Percentiles rank a stretch among this genome's conserved stretches.
These are phyloP conservation scores for Zoysia matrella DNA, from an alignment of 202 grass and related monocot species.

Conservation along the genomic window DNA sequence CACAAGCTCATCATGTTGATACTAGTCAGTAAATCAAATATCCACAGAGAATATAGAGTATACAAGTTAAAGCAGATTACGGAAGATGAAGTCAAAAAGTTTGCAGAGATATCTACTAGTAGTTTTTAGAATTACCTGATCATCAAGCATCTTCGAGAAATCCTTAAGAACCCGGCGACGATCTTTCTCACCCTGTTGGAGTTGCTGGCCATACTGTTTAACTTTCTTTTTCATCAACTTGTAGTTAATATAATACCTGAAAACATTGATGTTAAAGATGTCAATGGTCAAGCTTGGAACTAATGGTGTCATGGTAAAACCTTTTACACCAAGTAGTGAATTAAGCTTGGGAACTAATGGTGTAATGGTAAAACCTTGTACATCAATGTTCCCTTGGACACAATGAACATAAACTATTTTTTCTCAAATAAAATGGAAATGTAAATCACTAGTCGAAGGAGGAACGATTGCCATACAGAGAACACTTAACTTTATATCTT, in stretches of 20 bases:
- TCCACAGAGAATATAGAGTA: constrained; percentile 35
- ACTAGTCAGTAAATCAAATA: constrained; percentile 35
- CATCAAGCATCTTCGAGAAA: constrained; percentile 97
- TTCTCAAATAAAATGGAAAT: neutral
- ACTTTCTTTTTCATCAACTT: constrained; percentile 99
- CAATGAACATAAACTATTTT: constrained; percentile 1
- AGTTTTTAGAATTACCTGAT: constrained; percentile 71
- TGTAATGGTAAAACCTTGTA: too few species aligned
- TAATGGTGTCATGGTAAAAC: neutral
- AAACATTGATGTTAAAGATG: constrained; percentile 29
- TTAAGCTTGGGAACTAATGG: too few species aligned
- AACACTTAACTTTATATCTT: constrained; percentile 18
- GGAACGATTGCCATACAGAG: neutral
- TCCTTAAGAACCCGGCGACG: constrained; percentile 77
- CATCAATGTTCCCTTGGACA: neutral
- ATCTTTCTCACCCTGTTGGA: constrained; percentile 80
- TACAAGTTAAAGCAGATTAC: constrained; percentile 45
- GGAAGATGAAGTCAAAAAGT: constrained; percentile 3
- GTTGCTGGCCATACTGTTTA: constrained; percentile 81
- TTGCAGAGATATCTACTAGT: neutral
- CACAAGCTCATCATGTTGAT: constrained; percentile 34
- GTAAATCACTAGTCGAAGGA: constrained; percentile 2
- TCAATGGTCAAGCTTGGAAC: constrained; percentile 1
- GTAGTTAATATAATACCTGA: constrained; percentile 98
- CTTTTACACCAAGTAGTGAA: constrained; percentile 1